Evolutionary conservation across 2,329 filamentous ascomycete species (phyloP).

Genomic region (Penicillium palitans): DNA sequence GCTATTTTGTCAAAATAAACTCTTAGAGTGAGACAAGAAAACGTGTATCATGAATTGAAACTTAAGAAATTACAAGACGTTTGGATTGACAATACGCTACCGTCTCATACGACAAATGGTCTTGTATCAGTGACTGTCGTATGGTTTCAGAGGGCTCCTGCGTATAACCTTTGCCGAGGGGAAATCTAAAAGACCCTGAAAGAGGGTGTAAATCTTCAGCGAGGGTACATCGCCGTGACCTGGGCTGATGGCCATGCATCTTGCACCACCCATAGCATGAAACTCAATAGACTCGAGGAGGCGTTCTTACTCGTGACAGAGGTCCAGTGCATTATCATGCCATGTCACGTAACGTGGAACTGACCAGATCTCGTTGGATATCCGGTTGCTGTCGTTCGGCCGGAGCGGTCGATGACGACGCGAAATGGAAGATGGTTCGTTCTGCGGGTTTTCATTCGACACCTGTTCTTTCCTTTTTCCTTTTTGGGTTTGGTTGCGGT

Average conservation of each 20-base stretch:
- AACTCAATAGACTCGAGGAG: background rate
- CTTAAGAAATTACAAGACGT: background rate
- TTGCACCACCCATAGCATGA: background rate
- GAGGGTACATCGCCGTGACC: background rate
- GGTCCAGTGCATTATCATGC: background rate
- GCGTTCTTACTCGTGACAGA: background rate
- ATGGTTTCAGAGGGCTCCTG: background rate
- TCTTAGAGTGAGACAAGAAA: background rate
- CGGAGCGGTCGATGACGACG: slow-evolving; percentile 1
- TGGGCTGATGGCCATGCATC: background rate
- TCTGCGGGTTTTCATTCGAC: background rate
- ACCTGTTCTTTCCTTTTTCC: background rate
- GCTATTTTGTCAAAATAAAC: background rate
- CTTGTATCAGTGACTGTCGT: background rate
- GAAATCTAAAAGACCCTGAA: background rate
- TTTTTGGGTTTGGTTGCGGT: background rate
- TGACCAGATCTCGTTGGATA: background rate
- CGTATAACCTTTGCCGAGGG: rapidly evolving
- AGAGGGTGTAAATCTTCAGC: background rate
- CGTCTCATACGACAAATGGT: background rate
- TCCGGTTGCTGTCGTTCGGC: background rate
- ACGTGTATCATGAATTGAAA: background rate
- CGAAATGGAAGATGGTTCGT: background rate
- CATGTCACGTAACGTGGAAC: background rate
- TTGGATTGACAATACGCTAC: slow-evolving; percentile 1